A percentile compares a stretch with the other conserved stretches of the same genome.
Evolutionary conservation across 306 rosid genomes (phyloP).

Genomic region (Astragalus membranaceus): DNA sequence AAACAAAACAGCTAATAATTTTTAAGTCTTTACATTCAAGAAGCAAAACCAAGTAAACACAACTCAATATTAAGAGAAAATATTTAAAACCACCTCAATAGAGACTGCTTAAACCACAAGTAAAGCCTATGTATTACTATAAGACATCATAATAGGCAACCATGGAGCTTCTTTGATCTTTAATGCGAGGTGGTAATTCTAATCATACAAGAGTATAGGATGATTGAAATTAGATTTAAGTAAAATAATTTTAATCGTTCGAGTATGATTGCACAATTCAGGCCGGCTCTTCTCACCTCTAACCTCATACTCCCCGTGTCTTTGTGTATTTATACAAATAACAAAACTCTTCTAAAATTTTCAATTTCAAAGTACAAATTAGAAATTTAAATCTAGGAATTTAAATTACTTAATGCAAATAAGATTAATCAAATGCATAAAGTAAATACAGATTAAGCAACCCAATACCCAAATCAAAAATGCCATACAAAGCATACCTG

Average conservation of each 20-base stretch:
- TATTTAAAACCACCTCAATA: not conserved
- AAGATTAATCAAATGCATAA: not conserved
- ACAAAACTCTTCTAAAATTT: not conserved
- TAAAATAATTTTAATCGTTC: not conserved
- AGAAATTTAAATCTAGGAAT: not conserved
- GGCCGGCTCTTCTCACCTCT: not conserved
- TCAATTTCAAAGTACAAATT: not conserved
- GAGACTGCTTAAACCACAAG: not conserved
- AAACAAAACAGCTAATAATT: not conserved
- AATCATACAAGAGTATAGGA: not conserved
- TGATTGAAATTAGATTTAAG: not conserved
- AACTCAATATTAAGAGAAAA: not conserved
- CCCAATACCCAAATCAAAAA: constrained; percentile 8
- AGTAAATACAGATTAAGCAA: not conserved
- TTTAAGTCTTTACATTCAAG: not conserved
- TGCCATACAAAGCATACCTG: constrained; percentile 45
- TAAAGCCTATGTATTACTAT: not conserved
- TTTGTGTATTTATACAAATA: not conserved
- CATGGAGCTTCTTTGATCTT: not conserved
- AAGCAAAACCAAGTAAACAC: not conserved
- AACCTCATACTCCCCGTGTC: not conserved
- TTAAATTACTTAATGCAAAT: not conserved
- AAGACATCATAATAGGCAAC: not conserved
- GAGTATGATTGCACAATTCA: not conserved
- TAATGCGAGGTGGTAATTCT: not conserved